phyloP scores from a whole-genome alignment of 1,284 basidiomycete species.

The Lentinula novae-zelandiae region DNA sequence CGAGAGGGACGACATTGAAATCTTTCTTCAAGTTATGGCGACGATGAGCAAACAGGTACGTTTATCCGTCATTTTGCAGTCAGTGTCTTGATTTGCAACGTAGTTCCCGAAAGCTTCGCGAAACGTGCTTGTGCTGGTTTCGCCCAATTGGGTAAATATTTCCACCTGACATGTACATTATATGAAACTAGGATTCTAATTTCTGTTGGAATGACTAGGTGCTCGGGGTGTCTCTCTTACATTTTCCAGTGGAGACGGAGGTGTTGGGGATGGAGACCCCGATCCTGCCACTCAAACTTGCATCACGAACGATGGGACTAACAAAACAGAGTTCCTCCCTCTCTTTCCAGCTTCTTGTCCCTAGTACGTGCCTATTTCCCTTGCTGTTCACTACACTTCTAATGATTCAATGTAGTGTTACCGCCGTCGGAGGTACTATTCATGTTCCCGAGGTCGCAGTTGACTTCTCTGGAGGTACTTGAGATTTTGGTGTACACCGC shows the following conservation, averaged over 20 bases:
- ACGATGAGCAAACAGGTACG: slow-evolving; percentile 31
- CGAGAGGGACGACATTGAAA: not conserved
- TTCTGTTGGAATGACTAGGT: slow-evolving; percentile 10
- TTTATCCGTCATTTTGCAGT: not conserved
- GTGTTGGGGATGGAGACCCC: slow-evolving; percentile 14
- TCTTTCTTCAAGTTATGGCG: slow-evolving; percentile 24
- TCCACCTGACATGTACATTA: not conserved
- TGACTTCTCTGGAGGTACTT: slow-evolving; percentile 62
- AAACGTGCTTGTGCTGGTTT: slow-evolving; percentile 14
- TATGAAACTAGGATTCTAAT: not conserved
- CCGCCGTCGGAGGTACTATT: slow-evolving; percentile 57
- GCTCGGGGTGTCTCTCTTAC: slow-evolving; percentile 21
- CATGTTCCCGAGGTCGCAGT: slow-evolving; percentile 54
- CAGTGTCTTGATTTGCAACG: not conserved
- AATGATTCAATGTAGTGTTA: slow-evolving; percentile 28
- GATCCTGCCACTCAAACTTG: slow-evolving; percentile 13
- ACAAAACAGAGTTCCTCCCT: slow-evolving; percentile 24
- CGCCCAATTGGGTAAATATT: slow-evolving; percentile 9
- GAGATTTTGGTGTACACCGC: slow-evolving; percentile 13
- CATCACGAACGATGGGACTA: slow-evolving; percentile 26
- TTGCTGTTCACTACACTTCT: not conserved
- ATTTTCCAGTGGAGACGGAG: slow-evolving; percentile 18
- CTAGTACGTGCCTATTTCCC: slow-evolving; percentile 23
- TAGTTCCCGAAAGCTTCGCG: slow-evolving; percentile 15
- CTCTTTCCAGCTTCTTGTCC: slow-evolving; percentile 34